phyloP scores from a whole-genome alignment of 768 basidiomycete genomes.

The Leccinum fibrillosum region DNA sequence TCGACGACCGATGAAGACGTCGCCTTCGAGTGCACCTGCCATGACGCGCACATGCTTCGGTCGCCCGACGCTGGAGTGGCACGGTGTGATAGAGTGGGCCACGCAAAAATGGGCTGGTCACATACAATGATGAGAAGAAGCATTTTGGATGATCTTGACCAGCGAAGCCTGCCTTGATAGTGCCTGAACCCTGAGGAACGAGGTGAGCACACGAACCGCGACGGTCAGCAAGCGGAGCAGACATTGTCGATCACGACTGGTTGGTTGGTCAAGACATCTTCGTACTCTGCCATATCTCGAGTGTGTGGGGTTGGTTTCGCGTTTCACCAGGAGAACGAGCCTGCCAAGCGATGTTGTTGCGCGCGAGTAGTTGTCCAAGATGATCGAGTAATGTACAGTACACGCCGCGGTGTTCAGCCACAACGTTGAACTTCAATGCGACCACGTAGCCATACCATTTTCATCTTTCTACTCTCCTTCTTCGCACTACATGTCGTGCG shows the following conservation, averaged over 20 bases:
- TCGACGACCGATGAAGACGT: constrained; percentile 91
- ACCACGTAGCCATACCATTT: constrained; percentile 8
- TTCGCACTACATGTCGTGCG: constrained; percentile 24
- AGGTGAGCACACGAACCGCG: constrained; percentile 23
- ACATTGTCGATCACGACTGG: constrained; percentile 99
- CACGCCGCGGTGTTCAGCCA: constrained; percentile 14
- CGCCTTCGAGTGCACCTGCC: constrained; percentile 95
- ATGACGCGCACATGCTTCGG: constrained; percentile 98
- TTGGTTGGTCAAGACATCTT: constrained; percentile 95
- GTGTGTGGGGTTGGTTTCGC: constrained; percentile 9
- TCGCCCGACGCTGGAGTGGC: constrained; percentile 71
- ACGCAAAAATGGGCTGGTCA: constrained; percentile 35
- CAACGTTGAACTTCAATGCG: constrained; percentile 16
- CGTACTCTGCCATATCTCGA: constrained; percentile 73
- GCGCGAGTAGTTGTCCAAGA: background rate
- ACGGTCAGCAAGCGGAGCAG: constrained; percentile 30
- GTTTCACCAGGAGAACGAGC: background rate
- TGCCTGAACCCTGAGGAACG: constrained; percentile 83
- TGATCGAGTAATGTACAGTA: background rate
- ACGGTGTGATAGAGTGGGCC: constrained; percentile 16
- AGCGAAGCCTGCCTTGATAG: constrained; percentile 98
- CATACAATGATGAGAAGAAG: constrained; percentile 98
- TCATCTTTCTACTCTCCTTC: constrained; percentile 18
- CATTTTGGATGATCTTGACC: constrained; percentile 99
- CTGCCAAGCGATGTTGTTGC: constrained; percentile 5